Percentiles rank a stretch among this genome's conserved stretches.
Evolutionary conservation across 768 basidiomycete species (phyloP).

Genomic region (Glaciozyma antarctica): DNA sequence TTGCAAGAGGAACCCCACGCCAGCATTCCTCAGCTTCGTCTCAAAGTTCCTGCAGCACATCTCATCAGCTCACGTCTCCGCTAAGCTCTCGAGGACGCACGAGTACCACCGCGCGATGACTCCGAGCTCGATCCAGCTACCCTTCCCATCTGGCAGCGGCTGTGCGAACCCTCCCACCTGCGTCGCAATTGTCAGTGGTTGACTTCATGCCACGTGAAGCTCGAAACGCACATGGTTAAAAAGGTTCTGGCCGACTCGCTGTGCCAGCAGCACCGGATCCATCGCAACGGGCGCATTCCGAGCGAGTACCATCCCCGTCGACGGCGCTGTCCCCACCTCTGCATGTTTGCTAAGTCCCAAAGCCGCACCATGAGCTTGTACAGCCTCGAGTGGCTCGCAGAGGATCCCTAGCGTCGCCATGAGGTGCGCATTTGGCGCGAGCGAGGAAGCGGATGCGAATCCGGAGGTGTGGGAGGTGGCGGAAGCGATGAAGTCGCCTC

Average conservation of each 20-base stretch:
- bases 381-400: slow-evolving; percentile 61
- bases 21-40: slow-evolving; percentile 18
- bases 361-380: slow-evolving; percentile 51
- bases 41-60: slow-evolving; percentile 20
- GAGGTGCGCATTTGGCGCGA: slow-evolving; percentile 42
- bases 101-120: slow-evolving; percentile 23
- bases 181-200: background rate
- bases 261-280: slow-evolving; percentile 17
- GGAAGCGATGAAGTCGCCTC: slow-evolving; percentile 41
- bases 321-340: background rate
- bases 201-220: background rate
- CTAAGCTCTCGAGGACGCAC: background rate
- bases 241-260: slow-evolving; percentile 21
- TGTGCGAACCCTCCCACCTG: slow-evolving; percentile 17
- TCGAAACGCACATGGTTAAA: slow-evolving; percentile 11
- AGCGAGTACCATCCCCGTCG: slow-evolving; percentile 4
- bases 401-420: slow-evolving; percentile 69
- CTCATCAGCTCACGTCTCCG: background rate
- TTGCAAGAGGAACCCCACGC: slow-evolving; percentile 20
- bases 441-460: slow-evolving; percentile 38
- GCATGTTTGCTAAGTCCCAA: background rate
- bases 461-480: slow-evolving; percentile 37
- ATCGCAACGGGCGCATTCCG: background rate
- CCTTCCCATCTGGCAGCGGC: slow-evolving; percentile 8
- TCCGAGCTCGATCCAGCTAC: slow-evolving; percentile 14